Evolutionary conservation across 495 filamentous ascomycete genomes (phyloP).

Genomic region (Lindgomyces ingoldianus): DNA sequence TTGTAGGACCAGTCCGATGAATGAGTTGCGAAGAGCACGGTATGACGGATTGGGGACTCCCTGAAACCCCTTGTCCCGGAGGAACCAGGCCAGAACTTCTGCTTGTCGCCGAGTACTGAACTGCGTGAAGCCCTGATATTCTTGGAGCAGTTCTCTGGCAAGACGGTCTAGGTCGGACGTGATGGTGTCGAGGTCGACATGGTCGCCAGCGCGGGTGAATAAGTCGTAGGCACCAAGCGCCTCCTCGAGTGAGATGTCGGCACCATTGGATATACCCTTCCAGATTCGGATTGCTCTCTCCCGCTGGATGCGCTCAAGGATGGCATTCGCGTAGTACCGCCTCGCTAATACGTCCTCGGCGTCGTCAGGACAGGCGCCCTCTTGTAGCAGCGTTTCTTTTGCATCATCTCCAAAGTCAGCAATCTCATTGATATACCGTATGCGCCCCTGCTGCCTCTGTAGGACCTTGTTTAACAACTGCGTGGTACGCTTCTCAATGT

Average conservation of each 20-base stretch:
- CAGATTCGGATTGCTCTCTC: slow-evolving; percentile 75
- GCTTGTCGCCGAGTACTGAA: slow-evolving; percentile 66
- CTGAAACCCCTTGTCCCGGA: slow-evolving; percentile 64
- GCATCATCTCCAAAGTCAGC: slow-evolving; percentile 77
- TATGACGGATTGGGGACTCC: slow-evolving; percentile 71
- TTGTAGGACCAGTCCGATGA: slow-evolving; percentile 70
- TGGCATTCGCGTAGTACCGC: slow-evolving; percentile 75
- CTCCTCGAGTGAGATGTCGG: slow-evolving; percentile 65
- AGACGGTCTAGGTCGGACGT: slow-evolving; percentile 63
- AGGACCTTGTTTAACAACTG: slow-evolving; percentile 70
- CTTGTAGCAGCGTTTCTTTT: slow-evolving; percentile 76
- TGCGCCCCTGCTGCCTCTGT: slow-evolving; percentile 63
- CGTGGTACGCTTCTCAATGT: slow-evolving; percentile 57
- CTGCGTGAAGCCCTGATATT: slow-evolving; percentile 53
- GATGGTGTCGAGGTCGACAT: slow-evolving; percentile 75
- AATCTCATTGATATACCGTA: slow-evolving; percentile 68
- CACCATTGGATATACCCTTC: slow-evolving; percentile 57
- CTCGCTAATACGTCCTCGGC: slow-evolving; percentile 77
- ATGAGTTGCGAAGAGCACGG: slow-evolving; percentile 77
- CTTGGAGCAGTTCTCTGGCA: slow-evolving; percentile 52
- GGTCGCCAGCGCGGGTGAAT: slow-evolving; percentile 71
- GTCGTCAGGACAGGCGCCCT: slow-evolving; percentile 60
- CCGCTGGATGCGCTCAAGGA: slow-evolving; percentile 78
- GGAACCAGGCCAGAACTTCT: slow-evolving; percentile 62
- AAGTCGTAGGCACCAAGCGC: slow-evolving; percentile 83